phyloP scores from a whole-genome alignment of 208 protist genomes.

The Spongospora subterranea region DNA sequence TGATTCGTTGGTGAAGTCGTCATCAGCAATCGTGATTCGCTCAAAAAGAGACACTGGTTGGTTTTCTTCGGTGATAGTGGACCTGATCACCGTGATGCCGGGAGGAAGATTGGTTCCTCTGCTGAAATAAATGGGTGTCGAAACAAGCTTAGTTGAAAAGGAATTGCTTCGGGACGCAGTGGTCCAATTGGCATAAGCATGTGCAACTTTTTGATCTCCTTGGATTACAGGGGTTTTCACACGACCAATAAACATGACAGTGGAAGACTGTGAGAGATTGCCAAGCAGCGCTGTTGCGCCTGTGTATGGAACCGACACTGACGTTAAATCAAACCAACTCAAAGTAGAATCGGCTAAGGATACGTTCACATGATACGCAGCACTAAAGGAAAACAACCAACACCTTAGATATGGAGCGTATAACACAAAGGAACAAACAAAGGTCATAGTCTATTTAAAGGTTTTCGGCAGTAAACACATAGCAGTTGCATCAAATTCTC shows the following conservation, averaged over 20 bases:
- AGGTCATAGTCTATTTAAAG: no score
- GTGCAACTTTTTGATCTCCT: neutral
- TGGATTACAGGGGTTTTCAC: neutral
- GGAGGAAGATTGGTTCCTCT: neutral
- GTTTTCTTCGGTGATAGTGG: neutral
- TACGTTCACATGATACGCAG: neutral
- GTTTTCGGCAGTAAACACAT: no score
- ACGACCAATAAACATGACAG: neutral
- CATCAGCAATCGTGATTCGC: neutral
- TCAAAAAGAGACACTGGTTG: neutral
- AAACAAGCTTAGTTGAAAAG: neutral
- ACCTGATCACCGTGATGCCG: neutral
- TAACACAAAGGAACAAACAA: no score
- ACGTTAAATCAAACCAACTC: neutral
- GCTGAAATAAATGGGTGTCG: neutral
- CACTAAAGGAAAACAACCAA: no score
- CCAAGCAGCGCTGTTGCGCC: neutral
- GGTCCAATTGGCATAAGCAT: neutral
- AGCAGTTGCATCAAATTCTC: no score
- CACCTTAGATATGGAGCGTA: no score
- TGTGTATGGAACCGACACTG: neutral
- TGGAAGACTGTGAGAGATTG: neutral
- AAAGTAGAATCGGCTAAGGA: neutral
- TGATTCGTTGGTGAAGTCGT: slow-evolving; percentile 8
- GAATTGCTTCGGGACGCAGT: neutral